Conservation (phyloP, 108 stramenopile species). For the Aurantiochytrium sp. region DNA sequence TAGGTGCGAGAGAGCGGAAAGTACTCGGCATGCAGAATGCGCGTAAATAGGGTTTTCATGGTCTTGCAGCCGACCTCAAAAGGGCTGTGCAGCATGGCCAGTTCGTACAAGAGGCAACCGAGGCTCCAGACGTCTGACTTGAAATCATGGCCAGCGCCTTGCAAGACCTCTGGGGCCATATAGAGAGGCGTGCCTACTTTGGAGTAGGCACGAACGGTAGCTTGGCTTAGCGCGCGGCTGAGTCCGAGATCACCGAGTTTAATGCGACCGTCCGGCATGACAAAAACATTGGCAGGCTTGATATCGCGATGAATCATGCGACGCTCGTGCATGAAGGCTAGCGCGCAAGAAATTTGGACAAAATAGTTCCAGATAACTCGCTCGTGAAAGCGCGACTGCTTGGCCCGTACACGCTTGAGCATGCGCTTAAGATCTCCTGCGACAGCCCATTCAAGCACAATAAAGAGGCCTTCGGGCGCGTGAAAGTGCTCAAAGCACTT, state of each 20-base stretch:
- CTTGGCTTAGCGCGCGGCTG: slow-evolving; percentile 23
- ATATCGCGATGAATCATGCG: slow-evolving; percentile 52
- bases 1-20: not conserved
- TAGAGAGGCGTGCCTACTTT: slow-evolving; percentile 48
- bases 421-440: slow-evolving; percentile 49
- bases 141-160: not conserved
- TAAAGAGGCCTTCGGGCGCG: slow-evolving; percentile 32
- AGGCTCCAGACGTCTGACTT: slow-evolving; percentile 39
- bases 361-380: slow-evolving; percentile 39
- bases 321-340: slow-evolving; percentile 46
- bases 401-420: not conserved
- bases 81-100: slow-evolving; percentile 24
- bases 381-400: slow-evolving; percentile 28
- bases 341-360: slow-evolving; percentile 41
- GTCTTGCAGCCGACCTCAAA: slow-evolving; percentile 29
- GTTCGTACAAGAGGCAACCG: slow-evolving; percentile 36
- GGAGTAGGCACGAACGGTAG: slow-evolving; percentile 16
- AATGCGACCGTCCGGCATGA: slow-evolving; percentile 20
- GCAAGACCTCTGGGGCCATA: slow-evolving; percentile 39
- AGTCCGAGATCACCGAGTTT: slow-evolving; percentile 42
- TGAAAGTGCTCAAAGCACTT: slow-evolving; percentile 42
- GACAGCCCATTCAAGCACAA: slow-evolving; percentile 53
- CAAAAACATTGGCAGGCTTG: slow-evolving; percentile 51
- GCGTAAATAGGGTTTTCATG: not conserved
- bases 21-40: not conserved